Percentiles rank a stretch among this genome's conserved stretches.
phyloP scores from a whole-genome alignment of 495 filamentous ascomycete genomes.

The Penicillium taxi region DNA sequence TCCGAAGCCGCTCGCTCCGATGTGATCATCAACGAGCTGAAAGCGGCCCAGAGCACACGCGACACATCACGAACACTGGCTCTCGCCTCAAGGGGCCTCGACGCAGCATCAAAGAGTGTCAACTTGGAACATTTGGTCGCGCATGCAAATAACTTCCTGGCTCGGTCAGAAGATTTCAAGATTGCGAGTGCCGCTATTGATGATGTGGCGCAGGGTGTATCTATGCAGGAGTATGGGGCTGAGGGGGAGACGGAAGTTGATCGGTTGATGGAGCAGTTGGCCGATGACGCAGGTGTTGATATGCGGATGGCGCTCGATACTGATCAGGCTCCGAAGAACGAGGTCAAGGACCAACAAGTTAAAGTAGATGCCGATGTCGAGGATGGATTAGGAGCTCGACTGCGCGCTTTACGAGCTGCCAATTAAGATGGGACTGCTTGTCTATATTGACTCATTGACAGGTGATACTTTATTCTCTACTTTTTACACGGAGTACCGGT shows the following conservation, averaged over 20 bases:
- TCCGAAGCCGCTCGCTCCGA: conserved; percentile 42
- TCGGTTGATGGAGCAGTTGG: conserved; percentile 42
- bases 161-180: conserved; percentile 41
- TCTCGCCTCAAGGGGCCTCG: conserved; percentile 35
- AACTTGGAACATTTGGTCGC: conserved; percentile 38
- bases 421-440: conserved; percentile 12
- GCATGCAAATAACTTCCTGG: conserved; percentile 43
- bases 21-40: conserved; percentile 44
- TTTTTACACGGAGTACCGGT: no score
- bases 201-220: conserved; percentile 40
- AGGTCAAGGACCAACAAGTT: conserved; percentile 29
- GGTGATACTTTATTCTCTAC: no score
- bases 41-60: conserved; percentile 40
- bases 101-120: conserved; percentile 38
- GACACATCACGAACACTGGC: conserved; percentile 41
- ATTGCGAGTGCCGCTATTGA: conserved; percentile 41
- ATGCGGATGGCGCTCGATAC: conserved; percentile 35
- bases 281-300: conserved; percentile 42
- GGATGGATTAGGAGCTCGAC: conserved; percentile 37
- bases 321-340: conserved; percentile 30
- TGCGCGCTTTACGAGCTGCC: conserved; percentile 37
- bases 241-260: conserved; percentile 42
- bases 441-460: no score
- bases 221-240: conserved; percentile 41
- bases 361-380: conserved; percentile 30